These are phyloP conservation scores for Tulasnella sp. DNA, from an alignment of 768 basidiomycete genomes.

Conservation along the genomic window DNA sequence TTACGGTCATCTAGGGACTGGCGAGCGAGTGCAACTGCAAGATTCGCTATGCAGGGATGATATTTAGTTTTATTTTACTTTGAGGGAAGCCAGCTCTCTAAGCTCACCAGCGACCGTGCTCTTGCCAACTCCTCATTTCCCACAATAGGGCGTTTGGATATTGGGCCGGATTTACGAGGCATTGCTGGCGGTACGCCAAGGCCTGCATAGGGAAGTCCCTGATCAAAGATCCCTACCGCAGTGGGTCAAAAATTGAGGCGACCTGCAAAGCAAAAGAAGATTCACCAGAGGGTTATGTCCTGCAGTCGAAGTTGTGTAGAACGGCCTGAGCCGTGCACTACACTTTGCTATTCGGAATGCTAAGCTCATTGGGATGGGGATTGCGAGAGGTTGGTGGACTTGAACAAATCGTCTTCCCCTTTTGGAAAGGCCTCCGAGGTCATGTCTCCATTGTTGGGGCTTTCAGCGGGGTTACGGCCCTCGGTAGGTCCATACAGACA, in stretches of 20 bases:
- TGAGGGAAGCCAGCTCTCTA: constrained; percentile 2
- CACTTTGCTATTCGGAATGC: too few species aligned
- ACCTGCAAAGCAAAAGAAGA: neutral
- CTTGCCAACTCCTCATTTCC: constrained; percentile 95
- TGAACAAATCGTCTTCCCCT: too few species aligned
- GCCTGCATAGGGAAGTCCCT: constrained; percentile 38
- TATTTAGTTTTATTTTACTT: neutral
- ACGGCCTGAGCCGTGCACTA: neutral
- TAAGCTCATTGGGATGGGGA: too few species aligned
- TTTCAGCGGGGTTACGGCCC: too few species aligned
- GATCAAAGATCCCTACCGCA: neutral
- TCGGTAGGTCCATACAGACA: too few species aligned
- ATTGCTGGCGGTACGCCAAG: constrained; percentile 35
- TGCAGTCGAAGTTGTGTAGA: neutral
- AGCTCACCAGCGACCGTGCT: constrained; percentile 78
- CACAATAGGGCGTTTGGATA: constrained; percentile 43
- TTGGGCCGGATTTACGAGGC: constrained; percentile 34
- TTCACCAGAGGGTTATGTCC: constrained; percentile 18
- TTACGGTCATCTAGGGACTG: constrained; percentile 24
- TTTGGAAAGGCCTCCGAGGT: too few species aligned
- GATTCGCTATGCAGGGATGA: constrained; percentile 44
- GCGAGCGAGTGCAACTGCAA: constrained; percentile 65
- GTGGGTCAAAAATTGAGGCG: neutral
- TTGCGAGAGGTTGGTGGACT: too few species aligned
- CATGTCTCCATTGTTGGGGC: too few species aligned